Percentiles rank a stretch among this genome's conserved stretches.
Evolutionary conservation across 129 eudicot genomes (phyloP).

Genomic region (Artemisia tridentata): DNA sequence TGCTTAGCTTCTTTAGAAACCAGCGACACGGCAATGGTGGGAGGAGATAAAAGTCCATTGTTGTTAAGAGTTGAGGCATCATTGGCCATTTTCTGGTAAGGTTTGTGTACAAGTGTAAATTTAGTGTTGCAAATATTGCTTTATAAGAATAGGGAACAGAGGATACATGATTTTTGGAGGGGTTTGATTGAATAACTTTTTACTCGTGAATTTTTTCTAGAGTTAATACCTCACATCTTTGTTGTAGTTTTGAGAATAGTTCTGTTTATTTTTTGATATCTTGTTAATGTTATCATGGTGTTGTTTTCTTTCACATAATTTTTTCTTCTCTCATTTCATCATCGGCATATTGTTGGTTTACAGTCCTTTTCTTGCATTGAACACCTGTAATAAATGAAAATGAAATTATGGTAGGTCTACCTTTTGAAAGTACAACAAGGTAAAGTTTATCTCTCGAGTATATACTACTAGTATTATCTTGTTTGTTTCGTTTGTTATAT

Average conservation of each 20-base stretch:
- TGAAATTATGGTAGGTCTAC: no score
- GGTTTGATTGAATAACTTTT: constrained; percentile 16
- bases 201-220: constrained; percentile 23
- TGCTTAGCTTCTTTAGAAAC: constrained; percentile 68
- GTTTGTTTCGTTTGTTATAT: no score
- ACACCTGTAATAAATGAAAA: background rate
- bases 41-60: constrained; percentile 44
- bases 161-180: constrained; percentile 31
- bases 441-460: no score
- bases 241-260: constrained; percentile 30
- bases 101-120: constrained; percentile 43
- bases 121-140: constrained; percentile 38
- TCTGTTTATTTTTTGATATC: constrained; percentile 2
- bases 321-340: background rate
- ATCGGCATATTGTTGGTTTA: background rate
- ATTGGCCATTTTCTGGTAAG: constrained; percentile 29
- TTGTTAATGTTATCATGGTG: background rate
- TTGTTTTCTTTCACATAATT: background rate
- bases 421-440: no score
- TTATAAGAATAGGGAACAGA: constrained; percentile 10
- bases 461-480: no score
- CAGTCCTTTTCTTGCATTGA: background rate
- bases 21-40: constrained; percentile 67
- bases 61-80: background rate
- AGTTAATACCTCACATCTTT: constrained; percentile 34